Conservation (phyloP, 106 monocot species). For the Acorus calamus region DNA sequence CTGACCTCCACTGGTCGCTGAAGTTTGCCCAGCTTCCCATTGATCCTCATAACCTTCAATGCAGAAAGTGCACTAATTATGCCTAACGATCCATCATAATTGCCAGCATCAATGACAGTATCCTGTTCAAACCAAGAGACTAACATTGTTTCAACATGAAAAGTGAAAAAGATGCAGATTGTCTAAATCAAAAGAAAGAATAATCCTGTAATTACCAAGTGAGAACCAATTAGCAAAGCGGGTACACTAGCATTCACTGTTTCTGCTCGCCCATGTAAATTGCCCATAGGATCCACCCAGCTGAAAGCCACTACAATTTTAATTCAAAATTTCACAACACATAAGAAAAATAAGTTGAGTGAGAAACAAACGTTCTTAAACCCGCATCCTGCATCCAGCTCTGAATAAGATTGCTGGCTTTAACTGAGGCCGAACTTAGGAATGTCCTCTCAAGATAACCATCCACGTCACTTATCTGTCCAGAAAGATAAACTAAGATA, state of each 20-base stretch:
- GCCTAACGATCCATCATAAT: slow-evolving; percentile 81
- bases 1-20: slow-evolving; percentile 69
- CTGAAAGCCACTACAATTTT: slow-evolving; percentile 23
- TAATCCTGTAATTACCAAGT: slow-evolving; percentile 34
- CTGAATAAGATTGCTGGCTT: slow-evolving; percentile 51
- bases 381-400: slow-evolving; percentile 96
- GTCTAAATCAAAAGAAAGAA: not conserved
- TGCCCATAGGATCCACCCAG: slow-evolving; percentile 92
- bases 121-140: slow-evolving; percentile 45
- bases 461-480: slow-evolving; percentile 79
- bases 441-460: slow-evolving; percentile 88
- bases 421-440: slow-evolving; percentile 71
- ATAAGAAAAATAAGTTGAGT: not conserved
- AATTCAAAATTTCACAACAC: slow-evolving; percentile 1
- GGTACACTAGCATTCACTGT: slow-evolving; percentile 37
- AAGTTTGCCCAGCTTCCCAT: slow-evolving; percentile 45
- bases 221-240: slow-evolving; percentile 80
- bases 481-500: not conserved
- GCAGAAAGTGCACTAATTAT: slow-evolving; percentile 83
- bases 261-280: slow-evolving; percentile 70
- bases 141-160: too few relatives aligned
- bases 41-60: slow-evolving; percentile 59
- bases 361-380: slow-evolving; percentile 52
- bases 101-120: slow-evolving; percentile 95
- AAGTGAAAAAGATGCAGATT: too few relatives aligned